A percentile compares a stretch with the other conserved stretches of the same genome.
Evolutionary conservation across 2,329 filamentous ascomycete species (phyloP).

Genomic region (Elsinoe arachidis): DNA sequence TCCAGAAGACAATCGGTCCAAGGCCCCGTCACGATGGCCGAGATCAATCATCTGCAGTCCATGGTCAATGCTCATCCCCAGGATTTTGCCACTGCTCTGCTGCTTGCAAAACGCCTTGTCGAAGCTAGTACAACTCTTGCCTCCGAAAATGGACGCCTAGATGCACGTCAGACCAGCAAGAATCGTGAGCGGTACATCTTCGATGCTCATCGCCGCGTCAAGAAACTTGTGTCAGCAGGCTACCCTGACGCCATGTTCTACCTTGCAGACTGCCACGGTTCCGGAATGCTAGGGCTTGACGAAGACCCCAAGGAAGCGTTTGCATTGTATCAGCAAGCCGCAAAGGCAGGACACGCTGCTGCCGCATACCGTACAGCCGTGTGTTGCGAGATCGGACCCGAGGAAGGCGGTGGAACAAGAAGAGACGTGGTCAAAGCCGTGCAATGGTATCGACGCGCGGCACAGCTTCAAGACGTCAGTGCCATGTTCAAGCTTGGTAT

Average conservation of each 20-base stretch:
- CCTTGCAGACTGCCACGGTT: constrained; percentile 79
- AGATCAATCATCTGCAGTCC: constrained; percentile 66
- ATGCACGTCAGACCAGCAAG: constrained; percentile 53
- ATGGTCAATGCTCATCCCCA: constrained; percentile 60
- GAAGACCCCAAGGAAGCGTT: constrained; percentile 89
- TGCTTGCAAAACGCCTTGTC: constrained; percentile 72
- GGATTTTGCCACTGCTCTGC: constrained; percentile 63
- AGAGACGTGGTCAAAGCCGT: constrained; percentile 89
- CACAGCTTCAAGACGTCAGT: constrained; percentile 78
- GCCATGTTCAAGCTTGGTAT: constrained; percentile 99
- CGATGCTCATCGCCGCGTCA: constrained; percentile 84
- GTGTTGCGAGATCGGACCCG: constrained; percentile 91
- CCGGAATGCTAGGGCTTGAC: constrained; percentile 68
- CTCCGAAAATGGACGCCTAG: constrained; percentile 63
- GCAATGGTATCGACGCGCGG: constrained; percentile 95
- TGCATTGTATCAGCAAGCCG: constrained; percentile 83
- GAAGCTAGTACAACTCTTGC: constrained; percentile 75
- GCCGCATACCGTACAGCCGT: constrained; percentile 92
- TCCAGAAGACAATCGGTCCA: constrained; percentile 4
- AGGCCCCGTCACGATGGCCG: constrained; percentile 62
- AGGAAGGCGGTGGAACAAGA: constrained; percentile 86
- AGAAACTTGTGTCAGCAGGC: constrained; percentile 68
- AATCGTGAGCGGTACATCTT: constrained; percentile 72
- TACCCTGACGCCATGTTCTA: constrained; percentile 89
- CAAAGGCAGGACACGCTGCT: constrained; percentile 76